Conservation (phyloP, 768 basidiomycete species). For the Amanita polypyramis region DNA sequence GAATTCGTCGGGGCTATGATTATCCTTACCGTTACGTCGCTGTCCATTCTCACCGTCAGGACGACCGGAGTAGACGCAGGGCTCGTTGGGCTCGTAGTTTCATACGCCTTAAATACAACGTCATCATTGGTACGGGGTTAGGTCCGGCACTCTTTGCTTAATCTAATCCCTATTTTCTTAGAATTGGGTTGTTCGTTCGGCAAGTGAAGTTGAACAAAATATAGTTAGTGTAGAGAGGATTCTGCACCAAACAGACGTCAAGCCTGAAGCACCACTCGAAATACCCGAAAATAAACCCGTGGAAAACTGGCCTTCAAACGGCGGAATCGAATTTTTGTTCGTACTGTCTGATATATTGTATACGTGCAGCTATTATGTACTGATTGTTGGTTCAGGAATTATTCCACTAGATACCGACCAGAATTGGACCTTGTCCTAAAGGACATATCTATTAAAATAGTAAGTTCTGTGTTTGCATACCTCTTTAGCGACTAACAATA, state of each 20-base stretch:
- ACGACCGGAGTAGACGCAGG: slow-evolving; percentile 79
- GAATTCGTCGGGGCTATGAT: slow-evolving; percentile 79
- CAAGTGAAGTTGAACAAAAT: slow-evolving; percentile 85
- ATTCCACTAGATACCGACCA: slow-evolving; percentile 70
- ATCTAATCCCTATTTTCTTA: slow-evolving; percentile 15
- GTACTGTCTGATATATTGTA: neutral
- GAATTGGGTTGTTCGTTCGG: slow-evolving; percentile 78
- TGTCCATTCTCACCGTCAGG: slow-evolving; percentile 62
- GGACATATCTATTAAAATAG: slow-evolving; percentile 61
- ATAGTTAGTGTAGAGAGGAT: slow-evolving; percentile 87
- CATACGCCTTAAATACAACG: slow-evolving; percentile 78
- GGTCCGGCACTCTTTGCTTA: neutral
- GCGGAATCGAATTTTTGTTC: slow-evolving; percentile 64
- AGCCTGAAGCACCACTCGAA: slow-evolving; percentile 67
- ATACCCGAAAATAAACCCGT: slow-evolving; percentile 46
- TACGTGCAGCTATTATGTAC: neutral
- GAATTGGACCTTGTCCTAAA: slow-evolving; percentile 77
- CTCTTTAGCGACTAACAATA: neutral
- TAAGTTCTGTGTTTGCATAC: slow-evolving; percentile 18
- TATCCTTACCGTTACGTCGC: slow-evolving; percentile 58
- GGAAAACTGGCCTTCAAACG: slow-evolving; percentile 61
- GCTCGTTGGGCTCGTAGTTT: slow-evolving; percentile 76
- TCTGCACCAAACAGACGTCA: slow-evolving; percentile 66
- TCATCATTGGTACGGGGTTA: slow-evolving; percentile 54
- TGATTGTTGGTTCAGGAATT: slow-evolving; percentile 31